Base-by-base conservation (phyloP, 163 green algal species). In the Coccomyxa subellipsoidea region DNA sequence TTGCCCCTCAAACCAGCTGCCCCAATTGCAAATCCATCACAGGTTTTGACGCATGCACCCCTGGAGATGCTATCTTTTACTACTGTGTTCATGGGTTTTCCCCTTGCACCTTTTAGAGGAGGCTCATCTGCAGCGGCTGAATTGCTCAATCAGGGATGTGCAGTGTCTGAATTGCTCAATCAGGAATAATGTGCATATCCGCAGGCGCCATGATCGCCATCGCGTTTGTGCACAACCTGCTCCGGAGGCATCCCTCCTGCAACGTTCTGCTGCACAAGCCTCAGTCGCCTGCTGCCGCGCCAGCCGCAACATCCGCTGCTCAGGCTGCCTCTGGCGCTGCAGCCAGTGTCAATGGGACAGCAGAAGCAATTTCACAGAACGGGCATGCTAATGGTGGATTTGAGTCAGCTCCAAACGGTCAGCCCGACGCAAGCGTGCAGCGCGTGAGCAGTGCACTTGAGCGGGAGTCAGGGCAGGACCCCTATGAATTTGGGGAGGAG, bases 161-260 rank as follows among this genome's bases (percentile, higher is more conserved):
- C 18, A 73, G 5, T 35, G 66, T 35, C 29, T 73, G 29, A 73
- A n/a, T n/a, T n/a, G n/a, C n/a, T n/a, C n/a, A n/a, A n/a, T n/a
- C n/a, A n/a, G n/a, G n/a, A n/a, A n/a, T 18, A 1, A 23, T 35
- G 18, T 73, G 66, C 66, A 39, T 77, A 23, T 9, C 10, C 78
- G 80, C 80, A 86, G 82, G 82, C 54, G 89, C 87, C 4, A 79
- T 90, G 34, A 69, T 90, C 15, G 84, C 80, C 21, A 87, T 99
- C 3, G 93, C 90, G 21, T 98, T 98, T 85, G 90, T 98, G 25
- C 96, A 98, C 91, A 99, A 99, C 89, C 84, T 98, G 8, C 79
- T 99, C 35, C 89, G 96, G 18, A 89, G 96, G 38, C 96, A 99
- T 87, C 94, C 95, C 0, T 85, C 91, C 9, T 96, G 91, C 89